Conservation (phyloP, 306 rosid species). For the Psophocarpus tetragonolobus region DNA sequence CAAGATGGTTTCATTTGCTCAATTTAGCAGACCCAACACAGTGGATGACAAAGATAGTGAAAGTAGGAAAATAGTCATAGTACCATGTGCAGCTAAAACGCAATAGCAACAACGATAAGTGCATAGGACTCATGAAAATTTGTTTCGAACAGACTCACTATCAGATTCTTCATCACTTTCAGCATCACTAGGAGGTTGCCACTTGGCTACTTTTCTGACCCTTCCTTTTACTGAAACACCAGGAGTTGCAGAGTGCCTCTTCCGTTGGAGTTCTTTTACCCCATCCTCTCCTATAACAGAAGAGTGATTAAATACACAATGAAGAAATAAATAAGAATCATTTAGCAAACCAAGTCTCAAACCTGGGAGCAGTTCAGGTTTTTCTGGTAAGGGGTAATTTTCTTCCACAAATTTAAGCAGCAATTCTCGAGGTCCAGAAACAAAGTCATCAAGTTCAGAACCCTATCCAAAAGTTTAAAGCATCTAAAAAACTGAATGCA, state of each 20-base stretch:
- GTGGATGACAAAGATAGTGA: neutral
- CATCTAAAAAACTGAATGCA: constrained; percentile 19
- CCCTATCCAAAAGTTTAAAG: constrained; percentile 56
- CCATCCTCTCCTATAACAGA: constrained; percentile 72
- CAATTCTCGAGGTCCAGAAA: constrained; percentile 98
- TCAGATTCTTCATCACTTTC: constrained; percentile 93
- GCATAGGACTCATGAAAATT: constrained; percentile 29
- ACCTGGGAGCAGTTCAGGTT: constrained; percentile 93
- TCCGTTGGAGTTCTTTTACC: constrained; percentile 95
- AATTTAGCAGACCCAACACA: neutral
- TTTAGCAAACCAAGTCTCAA: constrained; percentile 18
- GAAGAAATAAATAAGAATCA: constrained; percentile 31
- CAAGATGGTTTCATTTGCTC: constrained; percentile 4
- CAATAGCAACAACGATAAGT: constrained; percentile 24
- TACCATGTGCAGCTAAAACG: constrained; percentile 8
- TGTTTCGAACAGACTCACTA: constrained; percentile 57
- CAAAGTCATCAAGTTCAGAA: constrained; percentile 94
- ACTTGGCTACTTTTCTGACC: constrained; percentile 83
- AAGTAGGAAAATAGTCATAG: neutral
- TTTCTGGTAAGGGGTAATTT: constrained; percentile 94
- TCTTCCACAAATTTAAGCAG: constrained; percentile 95
- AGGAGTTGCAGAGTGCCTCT: constrained; percentile 92
- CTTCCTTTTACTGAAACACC: constrained; percentile 91
- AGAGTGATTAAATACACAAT: constrained; percentile 14
- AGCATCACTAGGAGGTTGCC: constrained; percentile 78